Conservation (phyloP, 495 filamentous ascomycete species). For the Recurvomyces mirabilis region DNA sequence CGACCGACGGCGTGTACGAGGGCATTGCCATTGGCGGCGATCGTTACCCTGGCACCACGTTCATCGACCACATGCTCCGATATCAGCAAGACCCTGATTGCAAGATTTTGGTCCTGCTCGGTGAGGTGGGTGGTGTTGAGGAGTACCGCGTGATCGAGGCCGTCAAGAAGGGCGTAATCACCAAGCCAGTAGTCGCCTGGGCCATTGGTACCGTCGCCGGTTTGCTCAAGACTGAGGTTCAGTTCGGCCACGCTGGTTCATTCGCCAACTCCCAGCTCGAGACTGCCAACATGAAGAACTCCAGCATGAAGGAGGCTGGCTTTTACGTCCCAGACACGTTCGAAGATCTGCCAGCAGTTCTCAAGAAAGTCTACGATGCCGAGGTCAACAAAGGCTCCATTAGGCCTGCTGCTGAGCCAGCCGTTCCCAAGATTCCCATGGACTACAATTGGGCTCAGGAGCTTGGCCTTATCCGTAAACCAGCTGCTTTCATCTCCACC, state of each 20-base stretch:
- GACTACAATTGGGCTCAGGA: conserved; percentile 99
- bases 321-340: conserved; percentile 93
- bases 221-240: conserved; percentile 99
- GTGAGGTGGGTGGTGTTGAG: conserved; percentile 98
- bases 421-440: conserved; percentile 96
- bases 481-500: conserved; percentile 98
- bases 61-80: conserved; percentile 94
- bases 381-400: conserved; percentile 75
- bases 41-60: conserved; percentile 94
- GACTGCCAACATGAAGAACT: conserved; percentile 92
- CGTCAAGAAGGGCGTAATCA: conserved; percentile 85
- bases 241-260: conserved; percentile 97
- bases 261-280: conserved; percentile 99
- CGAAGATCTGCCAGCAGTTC: conserved; percentile 74
- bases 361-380: conserved; percentile 71
- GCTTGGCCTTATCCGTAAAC: conserved; percentile 97
- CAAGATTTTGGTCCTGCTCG: conserved; percentile 91
- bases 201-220: conserved; percentile 97
- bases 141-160: conserved; percentile 99
- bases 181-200: conserved; percentile 97
- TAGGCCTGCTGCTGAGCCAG: conserved; percentile 74
- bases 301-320: conserved; percentile 86
- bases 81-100: conserved; percentile 92
- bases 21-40: conserved; percentile 99
- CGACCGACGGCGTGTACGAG: conserved; percentile 95